Percentiles rank a stretch among this genome's conserved stretches.
Conservation (phyloP, 768 basidiomycete genomes). For the Naematelia aurantialba region DNA sequence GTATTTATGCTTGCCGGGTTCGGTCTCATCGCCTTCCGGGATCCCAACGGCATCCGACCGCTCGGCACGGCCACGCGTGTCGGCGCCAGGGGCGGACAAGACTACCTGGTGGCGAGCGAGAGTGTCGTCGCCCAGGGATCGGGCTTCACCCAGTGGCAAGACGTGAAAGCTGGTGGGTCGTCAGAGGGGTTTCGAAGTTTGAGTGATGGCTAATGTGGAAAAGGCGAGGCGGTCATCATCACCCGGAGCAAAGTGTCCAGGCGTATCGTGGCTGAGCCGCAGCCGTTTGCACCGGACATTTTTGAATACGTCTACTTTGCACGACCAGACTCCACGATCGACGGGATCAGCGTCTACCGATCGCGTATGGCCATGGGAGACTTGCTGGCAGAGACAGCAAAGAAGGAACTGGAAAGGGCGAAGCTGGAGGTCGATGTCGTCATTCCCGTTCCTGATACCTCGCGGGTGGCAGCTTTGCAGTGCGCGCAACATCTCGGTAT, state of each 20-base stretch:
- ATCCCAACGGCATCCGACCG: slow-evolving; percentile 95
- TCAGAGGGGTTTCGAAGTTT: not conserved
- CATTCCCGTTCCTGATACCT: slow-evolving; percentile 94
- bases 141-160: slow-evolving; percentile 88
- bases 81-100: slow-evolving; percentile 58
- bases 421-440: slow-evolving; percentile 76
- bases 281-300: slow-evolving; percentile 90
- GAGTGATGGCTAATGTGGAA: not conserved
- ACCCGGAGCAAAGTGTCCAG: slow-evolving; percentile 74
- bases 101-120: slow-evolving; percentile 90
- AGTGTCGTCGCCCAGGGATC: slow-evolving; percentile 93
- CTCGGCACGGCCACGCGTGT: slow-evolving; percentile 74
- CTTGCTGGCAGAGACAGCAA: slow-evolving; percentile 80
- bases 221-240: slow-evolving; percentile 93
- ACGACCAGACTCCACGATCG: slow-evolving; percentile 92
- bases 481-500: slow-evolving; percentile 81
- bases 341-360: slow-evolving; percentile 94
- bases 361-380: slow-evolving; percentile 99
- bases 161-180: slow-evolving; percentile 75
- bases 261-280: slow-evolving; percentile 63
- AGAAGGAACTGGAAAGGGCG: slow-evolving; percentile 61
- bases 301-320: slow-evolving; percentile 99
- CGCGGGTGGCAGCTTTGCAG: slow-evolving; percentile 91
- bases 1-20: slow-evolving; percentile 99
- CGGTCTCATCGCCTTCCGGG: slow-evolving; percentile 94